Evolutionary conservation across 2,329 filamentous ascomycete species (phyloP), one percentile per base, ranked within the genome.

Genomic region (Colletotrichum sp.): DNA sequence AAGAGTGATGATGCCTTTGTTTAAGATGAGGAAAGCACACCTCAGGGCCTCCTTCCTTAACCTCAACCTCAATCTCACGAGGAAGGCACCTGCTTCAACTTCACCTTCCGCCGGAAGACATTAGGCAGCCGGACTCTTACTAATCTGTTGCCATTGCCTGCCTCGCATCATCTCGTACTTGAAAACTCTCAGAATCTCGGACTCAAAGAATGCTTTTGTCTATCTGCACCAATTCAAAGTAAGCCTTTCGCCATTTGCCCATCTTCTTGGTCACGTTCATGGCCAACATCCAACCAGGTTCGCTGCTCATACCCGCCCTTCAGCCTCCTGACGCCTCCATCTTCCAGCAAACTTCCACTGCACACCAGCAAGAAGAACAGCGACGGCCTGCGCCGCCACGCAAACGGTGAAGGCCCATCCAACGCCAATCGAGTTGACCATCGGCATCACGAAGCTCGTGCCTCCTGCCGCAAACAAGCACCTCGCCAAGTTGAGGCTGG

Each of bases 401-500:
- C 86, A 88, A 13, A 89, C 82, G 0, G 88, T 89, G 73, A 90
- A 90, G 0, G 87, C 63, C 73, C 69, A 75, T 7, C 73, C 73
- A 15, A 75, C 73, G 2, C 73, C 69, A 58, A 89, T 83, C 2
- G 79, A 81, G 67, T 87, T 82, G 8, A 90, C 85, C 81, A 91
- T 83, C 0, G 88, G 88, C 81, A 89, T 86, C 4, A 90, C 82
- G 13, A 87, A 85, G 24, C 86, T 75, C 15, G 69, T 75, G 12
- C 73, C 88, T 0, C 86, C 88, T 0, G 90, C 90, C 0, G 87
- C 89, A 36, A 90, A 84, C 3, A 90, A 77, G 76, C 89, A 92
- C 48, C 89, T 80, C 1, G 87, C 87, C 4, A 92, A 83, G 76
- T 91, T 92, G 28, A 91, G 79, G 60, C 87, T 88, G 0, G 90